These are phyloP conservation scores for Russula dissimulans DNA, from an alignment of 768 basidiomycete species.

Conservation along the genomic window DNA sequence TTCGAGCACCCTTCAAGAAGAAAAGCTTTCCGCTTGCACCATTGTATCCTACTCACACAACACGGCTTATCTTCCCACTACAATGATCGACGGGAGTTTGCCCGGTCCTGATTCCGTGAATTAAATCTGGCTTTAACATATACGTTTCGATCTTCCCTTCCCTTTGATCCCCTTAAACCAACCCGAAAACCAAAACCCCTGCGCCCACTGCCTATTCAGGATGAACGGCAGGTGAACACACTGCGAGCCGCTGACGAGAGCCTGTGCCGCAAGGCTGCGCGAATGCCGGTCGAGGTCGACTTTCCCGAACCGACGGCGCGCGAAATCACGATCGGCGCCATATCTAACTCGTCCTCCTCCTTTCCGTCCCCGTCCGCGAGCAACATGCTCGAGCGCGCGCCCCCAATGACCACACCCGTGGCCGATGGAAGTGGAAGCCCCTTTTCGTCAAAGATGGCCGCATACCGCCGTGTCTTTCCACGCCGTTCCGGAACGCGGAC, in stretches of 20 bases:
- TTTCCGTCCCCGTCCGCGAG: not conserved
- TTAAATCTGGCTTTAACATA: slow-evolving; percentile 11
- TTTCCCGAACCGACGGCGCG: not conserved
- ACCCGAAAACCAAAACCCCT: not conserved
- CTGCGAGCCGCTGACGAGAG: slow-evolving; percentile 12
- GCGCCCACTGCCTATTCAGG: not conserved
- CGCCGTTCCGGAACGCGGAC: slow-evolving; percentile 8
- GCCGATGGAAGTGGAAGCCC: slow-evolving; percentile 16
- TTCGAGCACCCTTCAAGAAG: not conserved
- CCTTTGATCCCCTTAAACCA: slow-evolving; percentile 2
- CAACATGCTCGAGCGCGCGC: slow-evolving; percentile 6
- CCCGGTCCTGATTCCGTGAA: not conserved
- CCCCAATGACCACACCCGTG: slow-evolving; percentile 12
- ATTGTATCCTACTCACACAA: not conserved
- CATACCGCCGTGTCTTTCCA: slow-evolving; percentile 16
- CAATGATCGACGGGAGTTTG: slow-evolving; percentile 6
- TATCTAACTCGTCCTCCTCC: slow-evolving; percentile 1
- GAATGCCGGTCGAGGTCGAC: not conserved
- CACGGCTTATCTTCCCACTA: not conserved
- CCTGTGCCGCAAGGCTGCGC: slow-evolving; percentile 9
- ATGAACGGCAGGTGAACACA: slow-evolving; percentile 9
- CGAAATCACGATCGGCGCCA: slow-evolving; percentile 2
- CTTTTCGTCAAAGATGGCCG: slow-evolving; percentile 16
- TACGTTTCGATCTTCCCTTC: slow-evolving; percentile 7
- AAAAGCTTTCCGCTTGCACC: not conserved